Conservation (phyloP, 2,329 filamentous ascomycete genomes). For the Pseudodiploospora longispora region DNA sequence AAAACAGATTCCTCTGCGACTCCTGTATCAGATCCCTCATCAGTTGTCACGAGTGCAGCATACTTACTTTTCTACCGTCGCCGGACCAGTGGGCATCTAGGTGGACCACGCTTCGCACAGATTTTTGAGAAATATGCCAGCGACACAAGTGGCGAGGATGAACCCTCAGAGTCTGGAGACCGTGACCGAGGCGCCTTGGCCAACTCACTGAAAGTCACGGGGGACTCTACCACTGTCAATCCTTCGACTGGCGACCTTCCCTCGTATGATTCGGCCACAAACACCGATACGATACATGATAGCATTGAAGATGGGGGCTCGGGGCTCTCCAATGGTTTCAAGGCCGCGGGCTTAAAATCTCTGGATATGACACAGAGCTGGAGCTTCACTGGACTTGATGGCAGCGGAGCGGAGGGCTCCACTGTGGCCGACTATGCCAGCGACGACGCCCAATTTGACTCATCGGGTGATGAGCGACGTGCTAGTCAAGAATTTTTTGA, state of each 20-base stretch:
- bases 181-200: slow-evolving; percentile 47
- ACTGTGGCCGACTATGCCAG: slow-evolving; percentile 31
- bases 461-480: slow-evolving; percentile 27
- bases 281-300: slow-evolving; percentile 24
- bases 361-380: slow-evolving; percentile 32
- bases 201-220: neutral
- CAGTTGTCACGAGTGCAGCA: slow-evolving; percentile 65
- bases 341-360: slow-evolving; percentile 19
- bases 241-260: slow-evolving; percentile 21
- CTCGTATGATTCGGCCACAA: slow-evolving; percentile 20
- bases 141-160: slow-evolving; percentile 39
- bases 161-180: slow-evolving; percentile 59
- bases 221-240: slow-evolving; percentile 15
- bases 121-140: slow-evolving; percentile 59
- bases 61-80: slow-evolving; percentile 96
- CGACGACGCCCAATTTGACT: slow-evolving; percentile 36
- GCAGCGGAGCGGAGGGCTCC: slow-evolving; percentile 22
- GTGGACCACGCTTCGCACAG: slow-evolving; percentile 65
- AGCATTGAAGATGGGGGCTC: slow-evolving; percentile 44
- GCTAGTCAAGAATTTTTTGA: slow-evolving; percentile 16
- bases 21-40: slow-evolving; percentile 48
- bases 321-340: slow-evolving; percentile 28
- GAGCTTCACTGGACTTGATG: slow-evolving; percentile 36
- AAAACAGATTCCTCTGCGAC: slow-evolving; percentile 64
- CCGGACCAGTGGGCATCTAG: slow-evolving; percentile 67